Evolutionary conservation across 2,329 filamentous ascomycete genomes (phyloP).

Genomic region (Nannizziopsis barbatae): DNA sequence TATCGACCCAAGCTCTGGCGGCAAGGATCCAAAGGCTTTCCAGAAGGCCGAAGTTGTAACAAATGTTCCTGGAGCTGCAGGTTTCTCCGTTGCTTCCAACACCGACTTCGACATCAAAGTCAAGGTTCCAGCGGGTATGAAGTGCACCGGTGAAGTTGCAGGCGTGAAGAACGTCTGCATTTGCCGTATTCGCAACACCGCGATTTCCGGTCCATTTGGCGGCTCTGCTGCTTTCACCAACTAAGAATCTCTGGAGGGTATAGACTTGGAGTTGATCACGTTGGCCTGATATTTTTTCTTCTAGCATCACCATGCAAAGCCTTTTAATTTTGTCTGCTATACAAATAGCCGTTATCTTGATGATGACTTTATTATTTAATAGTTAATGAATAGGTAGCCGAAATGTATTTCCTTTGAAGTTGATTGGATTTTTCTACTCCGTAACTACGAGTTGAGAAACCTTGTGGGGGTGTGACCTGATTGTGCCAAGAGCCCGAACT

Average conservation of each 20-base stretch:
- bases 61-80: conserved; percentile 6
- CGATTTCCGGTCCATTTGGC: conserved; percentile 7
- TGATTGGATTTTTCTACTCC: too few relatives aligned
- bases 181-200: conserved; percentile 4
- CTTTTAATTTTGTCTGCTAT: too few relatives aligned
- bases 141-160: conserved; percentile 4
- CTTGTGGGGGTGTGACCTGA: too few relatives aligned
- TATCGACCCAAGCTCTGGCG: conserved; percentile 4
- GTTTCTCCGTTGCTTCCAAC: conserved; percentile 4
- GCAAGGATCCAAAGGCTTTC: conserved; percentile 4
- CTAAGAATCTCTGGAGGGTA: neutral
- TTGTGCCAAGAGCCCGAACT: too few relatives aligned
- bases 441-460: too few relatives aligned
- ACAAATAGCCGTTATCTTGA: too few relatives aligned
- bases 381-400: too few relatives aligned
- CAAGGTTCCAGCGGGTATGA: conserved; percentile 5
- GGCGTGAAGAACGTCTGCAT: conserved; percentile 6
- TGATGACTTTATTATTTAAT: too few relatives aligned
- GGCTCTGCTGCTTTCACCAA: conserved; percentile 7
- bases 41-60: neutral
- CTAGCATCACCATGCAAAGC: too few relatives aligned
- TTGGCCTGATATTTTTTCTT: too few relatives aligned
- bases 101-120: conserved; percentile 6
- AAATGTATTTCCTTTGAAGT: too few relatives aligned
- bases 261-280: neutral